A percentile compares a stretch with the other conserved stretches of the same genome.
phyloP scores from a whole-genome alignment of 257 asterid species.

The Lycium barbarum region DNA sequence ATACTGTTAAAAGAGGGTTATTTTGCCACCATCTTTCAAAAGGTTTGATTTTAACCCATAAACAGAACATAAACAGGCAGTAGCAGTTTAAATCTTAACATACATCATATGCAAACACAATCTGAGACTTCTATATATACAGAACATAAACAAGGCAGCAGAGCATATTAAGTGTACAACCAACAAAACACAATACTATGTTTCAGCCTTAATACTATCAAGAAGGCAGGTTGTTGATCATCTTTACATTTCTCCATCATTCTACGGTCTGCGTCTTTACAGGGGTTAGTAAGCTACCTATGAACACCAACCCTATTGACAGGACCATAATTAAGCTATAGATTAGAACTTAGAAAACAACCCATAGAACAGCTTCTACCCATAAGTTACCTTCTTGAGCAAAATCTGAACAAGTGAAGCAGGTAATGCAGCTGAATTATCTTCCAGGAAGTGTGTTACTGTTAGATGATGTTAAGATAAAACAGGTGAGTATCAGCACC shows the following conservation, averaged over 20 bases:
- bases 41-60: no score
- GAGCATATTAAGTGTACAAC: background rate
- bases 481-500: conserved; percentile 57
- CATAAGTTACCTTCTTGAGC: conserved; percentile 41
- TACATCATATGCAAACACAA: background rate
- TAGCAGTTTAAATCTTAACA: no score
- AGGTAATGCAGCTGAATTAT: conserved; percentile 35
- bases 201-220: background rate
- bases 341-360: background rate
- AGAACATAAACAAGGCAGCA: background rate
- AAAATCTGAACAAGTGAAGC: conserved; percentile 39
- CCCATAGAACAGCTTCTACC: conserved; percentile 32
- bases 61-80: no score
- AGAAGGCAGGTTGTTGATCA: background rate
- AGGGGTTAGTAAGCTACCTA: conserved; percentile 35
- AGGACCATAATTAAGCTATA: conserved; percentile 22
- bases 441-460: conserved; percentile 28
- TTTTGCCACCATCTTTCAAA: background rate
- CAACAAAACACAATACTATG: background rate
- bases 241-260: conserved; percentile 24
- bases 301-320: conserved; percentile 5
- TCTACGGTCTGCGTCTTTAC: conserved; percentile 42
- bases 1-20: no score
- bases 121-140: background rate
- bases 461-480: conserved; percentile 45